Evolutionary conservation across 208 protist species (phyloP), one percentile per base, ranked within the genome.

Genomic region (Crithidia sp.): DNA sequence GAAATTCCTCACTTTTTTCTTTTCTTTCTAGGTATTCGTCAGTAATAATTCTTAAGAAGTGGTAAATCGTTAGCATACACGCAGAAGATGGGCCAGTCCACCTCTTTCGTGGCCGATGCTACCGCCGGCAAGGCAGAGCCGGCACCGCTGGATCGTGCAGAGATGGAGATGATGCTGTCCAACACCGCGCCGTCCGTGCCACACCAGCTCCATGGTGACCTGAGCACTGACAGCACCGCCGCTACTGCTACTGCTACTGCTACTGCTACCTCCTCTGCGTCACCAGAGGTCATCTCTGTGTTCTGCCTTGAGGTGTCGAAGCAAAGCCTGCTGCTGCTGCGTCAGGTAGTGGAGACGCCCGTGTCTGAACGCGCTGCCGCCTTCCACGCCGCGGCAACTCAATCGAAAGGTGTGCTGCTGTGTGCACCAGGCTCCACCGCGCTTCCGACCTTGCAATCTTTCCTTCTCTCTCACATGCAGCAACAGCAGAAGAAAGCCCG

Each of bases 281-380:
- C 40, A 4, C 16, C 57, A 14, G 16, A 8, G 4, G 9, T 5
- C 4, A 43, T 68, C 3, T 53, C 71, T 4, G 47, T 77, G 37
- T 77, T 77, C 12, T 77, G 71, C 40, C 63, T 77, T 14, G 71
- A 77, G 5, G 56, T 60, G 5, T 70, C 71, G 49, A 52, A 52
- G 56, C 40, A 28, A 12, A 70, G 59, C 41, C 36, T 71, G 7
- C 13, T 43, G 44, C 63, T 36, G 40, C n/a, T 77, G 47, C 52
- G 57, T 3, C 17, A 58, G 41, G 17, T 64, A 56, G 14, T 77
- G 47, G 56, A 66, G 49, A 60, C 67, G 45, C 71, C 71, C 2
- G 45, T 52, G 50, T 6, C 62, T 3, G 43, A 69, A 5, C 63
- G 71, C 40, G 47, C 64, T 10, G 36, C 56, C 28, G 56, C 39